Conservation (phyloP, 202 grass and related monocot species). For the Eragrostis tef region DNA sequence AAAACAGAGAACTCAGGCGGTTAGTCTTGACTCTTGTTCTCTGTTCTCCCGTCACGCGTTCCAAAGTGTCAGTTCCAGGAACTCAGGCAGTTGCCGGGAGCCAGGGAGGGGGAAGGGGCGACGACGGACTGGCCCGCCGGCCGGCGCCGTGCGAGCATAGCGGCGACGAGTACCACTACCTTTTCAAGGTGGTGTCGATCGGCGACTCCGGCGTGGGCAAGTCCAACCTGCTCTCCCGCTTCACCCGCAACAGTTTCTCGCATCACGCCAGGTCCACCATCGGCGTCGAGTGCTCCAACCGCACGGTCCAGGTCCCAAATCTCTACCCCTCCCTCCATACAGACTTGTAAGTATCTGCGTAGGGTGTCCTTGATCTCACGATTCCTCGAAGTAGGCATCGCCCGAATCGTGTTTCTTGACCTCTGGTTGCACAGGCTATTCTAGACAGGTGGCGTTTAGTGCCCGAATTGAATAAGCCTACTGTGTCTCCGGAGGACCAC, state of each 20-base stretch:
- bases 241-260: conserved; percentile 82
- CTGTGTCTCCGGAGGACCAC: no score
- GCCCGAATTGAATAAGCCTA: no score
- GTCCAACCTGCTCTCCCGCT: conserved; percentile 92
- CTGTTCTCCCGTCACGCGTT: not conserved
- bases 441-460: no score
- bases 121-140: not conserved
- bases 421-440: no score
- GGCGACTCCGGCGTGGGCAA: conserved; percentile 95
- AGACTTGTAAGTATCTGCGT: no score
- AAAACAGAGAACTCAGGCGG: no score
- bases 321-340: no score
- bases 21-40: no score
- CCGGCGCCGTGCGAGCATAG: not conserved
- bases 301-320: conserved; percentile 65
- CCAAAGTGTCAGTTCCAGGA: not conserved
- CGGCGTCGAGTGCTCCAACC: conserved; percentile 90
- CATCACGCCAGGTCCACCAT: conserved; percentile 97
- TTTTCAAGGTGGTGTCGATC: conserved; percentile 95
- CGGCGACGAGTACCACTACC: conserved; percentile 90
- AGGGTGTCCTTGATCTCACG: no score
- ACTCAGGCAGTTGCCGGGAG: not conserved
- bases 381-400: no score
- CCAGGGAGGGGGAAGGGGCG: not conserved
- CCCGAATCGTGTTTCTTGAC: no score